A percentile compares a stretch with the other conserved stretches of the same genome.
phyloP scores from a whole-genome alignment of 2,329 filamentous ascomycete genomes.

The Mollisia scopiformis region DNA sequence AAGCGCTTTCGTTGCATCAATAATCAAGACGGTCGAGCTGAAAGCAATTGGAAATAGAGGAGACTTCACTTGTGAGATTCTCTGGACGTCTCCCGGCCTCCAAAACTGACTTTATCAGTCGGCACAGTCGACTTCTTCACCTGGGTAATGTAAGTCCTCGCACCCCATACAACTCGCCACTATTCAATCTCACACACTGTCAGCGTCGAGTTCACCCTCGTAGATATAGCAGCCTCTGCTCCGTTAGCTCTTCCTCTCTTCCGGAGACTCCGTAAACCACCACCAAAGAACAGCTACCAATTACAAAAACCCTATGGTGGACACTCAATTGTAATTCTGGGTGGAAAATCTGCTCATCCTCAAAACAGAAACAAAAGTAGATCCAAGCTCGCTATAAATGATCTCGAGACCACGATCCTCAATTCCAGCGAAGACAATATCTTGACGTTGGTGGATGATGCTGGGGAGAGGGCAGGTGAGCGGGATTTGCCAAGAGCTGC shows the following conservation, averaged over 20 bases:
- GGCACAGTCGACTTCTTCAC: constrained; percentile 13
- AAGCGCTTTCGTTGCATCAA: constrained; percentile 16
- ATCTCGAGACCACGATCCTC: background rate
- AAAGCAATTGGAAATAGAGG: constrained; percentile 6
- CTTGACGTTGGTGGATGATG: background rate
- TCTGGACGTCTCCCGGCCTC: background rate
- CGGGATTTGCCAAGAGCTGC: background rate
- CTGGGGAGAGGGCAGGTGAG: background rate
- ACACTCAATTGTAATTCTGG: background rate
- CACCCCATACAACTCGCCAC: background rate
- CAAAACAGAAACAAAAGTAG: background rate
- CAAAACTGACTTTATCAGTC: background rate
- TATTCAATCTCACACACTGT: background rate
- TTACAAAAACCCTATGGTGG: background rate
- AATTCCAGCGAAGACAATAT: constrained; percentile 9
- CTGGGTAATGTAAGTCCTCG: constrained; percentile 10
- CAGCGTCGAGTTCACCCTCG: constrained; percentile 10
- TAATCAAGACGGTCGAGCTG: constrained; percentile 17
- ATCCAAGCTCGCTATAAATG: background rate
- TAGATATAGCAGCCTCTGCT: constrained; percentile 15
- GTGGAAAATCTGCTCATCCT: background rate
- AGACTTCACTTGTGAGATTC: constrained; percentile 19
- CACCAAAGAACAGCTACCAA: background rate
- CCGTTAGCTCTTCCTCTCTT: constrained; percentile 16
- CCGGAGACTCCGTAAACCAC: background rate